phyloP scores from a whole-genome alignment of 768 basidiomycete species.

The Pisolithus orientalis region DNA sequence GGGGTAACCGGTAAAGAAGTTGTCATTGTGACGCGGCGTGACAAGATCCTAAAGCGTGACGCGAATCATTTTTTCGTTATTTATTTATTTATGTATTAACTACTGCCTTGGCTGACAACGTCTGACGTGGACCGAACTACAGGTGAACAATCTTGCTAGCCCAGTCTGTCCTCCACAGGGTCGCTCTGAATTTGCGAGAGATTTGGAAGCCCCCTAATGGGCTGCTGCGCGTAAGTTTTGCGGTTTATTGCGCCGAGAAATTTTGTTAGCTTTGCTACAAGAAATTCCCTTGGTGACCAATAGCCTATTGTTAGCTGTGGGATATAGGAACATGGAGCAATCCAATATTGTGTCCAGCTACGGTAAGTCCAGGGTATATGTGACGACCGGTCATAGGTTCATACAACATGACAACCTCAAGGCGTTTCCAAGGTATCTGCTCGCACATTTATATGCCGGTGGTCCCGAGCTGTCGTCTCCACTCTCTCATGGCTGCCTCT shows the following conservation, averaged over 20 bases:
- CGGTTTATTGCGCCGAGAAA: too few relatives aligned
- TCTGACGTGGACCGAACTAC: too few relatives aligned
- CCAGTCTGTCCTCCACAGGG: neutral
- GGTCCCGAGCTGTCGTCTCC: slow-evolving; percentile 10
- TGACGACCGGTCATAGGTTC: slow-evolving; percentile 26
- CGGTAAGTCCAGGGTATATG: slow-evolving; percentile 6
- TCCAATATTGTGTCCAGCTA: slow-evolving; percentile 4
- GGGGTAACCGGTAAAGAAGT: slow-evolving; percentile 5
- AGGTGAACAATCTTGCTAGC: too few relatives aligned
- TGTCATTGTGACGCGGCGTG: slow-evolving; percentile 13
- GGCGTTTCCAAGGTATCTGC: slow-evolving; percentile 28
- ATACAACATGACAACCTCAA: slow-evolving; percentile 29
- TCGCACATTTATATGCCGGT: slow-evolving; percentile 19
- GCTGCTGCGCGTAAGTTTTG: too few relatives aligned
- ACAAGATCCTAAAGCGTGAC: neutral
- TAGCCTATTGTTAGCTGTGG: slow-evolving; percentile 34
- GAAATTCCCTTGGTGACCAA: slow-evolving; percentile 60
- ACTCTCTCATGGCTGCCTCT: slow-evolving; percentile 57
- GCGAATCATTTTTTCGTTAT: too few relatives aligned
- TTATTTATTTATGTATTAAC: too few relatives aligned
- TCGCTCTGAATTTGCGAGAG: neutral
- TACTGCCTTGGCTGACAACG: too few relatives aligned
- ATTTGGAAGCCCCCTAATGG: too few relatives aligned
- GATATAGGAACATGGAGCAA: slow-evolving; percentile 11
- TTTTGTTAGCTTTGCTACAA: slow-evolving; percentile 1